A percentile compares a stretch with the other conserved stretches of the same genome.
phyloP scores from a whole-genome alignment of 768 basidiomycete genomes.

The Phaeotremella fagi region DNA sequence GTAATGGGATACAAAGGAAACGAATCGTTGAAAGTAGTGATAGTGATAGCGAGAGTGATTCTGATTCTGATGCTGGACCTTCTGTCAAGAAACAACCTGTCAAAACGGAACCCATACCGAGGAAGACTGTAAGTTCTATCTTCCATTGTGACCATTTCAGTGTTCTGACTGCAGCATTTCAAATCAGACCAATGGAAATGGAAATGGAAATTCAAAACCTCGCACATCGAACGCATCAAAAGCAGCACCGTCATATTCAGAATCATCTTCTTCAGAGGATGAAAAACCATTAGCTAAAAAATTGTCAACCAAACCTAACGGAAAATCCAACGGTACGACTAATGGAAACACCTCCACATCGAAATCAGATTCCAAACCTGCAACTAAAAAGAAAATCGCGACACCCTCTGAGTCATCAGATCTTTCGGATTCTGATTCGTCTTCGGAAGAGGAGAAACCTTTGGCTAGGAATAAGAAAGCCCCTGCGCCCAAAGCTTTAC shows the following conservation, averaged over 20 bases:
- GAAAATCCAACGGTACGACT: conserved; percentile 20
- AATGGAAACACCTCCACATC: too few species aligned
- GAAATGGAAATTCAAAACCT: conserved; percentile 18
- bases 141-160: too few species aligned
- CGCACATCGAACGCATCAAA: conserved; percentile 6
- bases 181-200: too few species aligned
- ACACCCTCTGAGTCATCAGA: conserved; percentile 16
- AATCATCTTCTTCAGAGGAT: conserved; percentile 37
- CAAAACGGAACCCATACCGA: conserved; percentile 14
- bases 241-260: conserved; percentile 3
- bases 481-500: conserved; percentile 47
- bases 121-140: too few species aligned
- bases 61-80: conserved; percentile 27
- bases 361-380: conserved; percentile 32
- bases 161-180: too few species aligned
- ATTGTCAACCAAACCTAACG: conserved; percentile 44
- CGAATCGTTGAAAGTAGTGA: conserved; percentile 30
- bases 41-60: too few species aligned
- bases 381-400: conserved; percentile 51
- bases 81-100: conserved; percentile 27
- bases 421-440: conserved; percentile 43
- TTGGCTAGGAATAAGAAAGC: conserved; percentile 54
- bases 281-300: conserved; percentile 53
- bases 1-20: conserved; percentile 21
- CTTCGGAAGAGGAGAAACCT: conserved; percentile 45